Conservation (phyloP, 257 asterid genomes). For the Primulina eburnea region DNA sequence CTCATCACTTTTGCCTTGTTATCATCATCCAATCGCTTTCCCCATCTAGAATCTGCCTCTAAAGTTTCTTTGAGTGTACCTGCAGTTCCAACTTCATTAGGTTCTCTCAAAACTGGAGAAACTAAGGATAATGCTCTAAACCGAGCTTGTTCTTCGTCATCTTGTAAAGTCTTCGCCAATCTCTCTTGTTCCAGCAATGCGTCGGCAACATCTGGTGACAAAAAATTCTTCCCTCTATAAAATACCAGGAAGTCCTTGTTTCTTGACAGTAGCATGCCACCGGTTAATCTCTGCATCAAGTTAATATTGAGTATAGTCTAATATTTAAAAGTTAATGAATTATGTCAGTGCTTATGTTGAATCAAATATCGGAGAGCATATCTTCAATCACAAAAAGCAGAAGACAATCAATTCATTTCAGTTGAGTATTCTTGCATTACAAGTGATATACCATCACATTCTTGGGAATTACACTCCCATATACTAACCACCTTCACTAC, state of each 20-base stretch:
- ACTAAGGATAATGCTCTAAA: constrained; percentile 52
- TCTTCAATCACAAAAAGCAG: not conserved
- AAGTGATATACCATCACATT: not conserved
- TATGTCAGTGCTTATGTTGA: not conserved
- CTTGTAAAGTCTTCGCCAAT: constrained; percentile 71
- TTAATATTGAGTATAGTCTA: constrained; percentile 10
- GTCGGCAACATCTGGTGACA: constrained; percentile 82
- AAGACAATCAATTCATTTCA: constrained; percentile 4
- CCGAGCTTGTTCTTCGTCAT: constrained; percentile 92
- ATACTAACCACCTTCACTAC: constrained; percentile 5
- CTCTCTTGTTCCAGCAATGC: constrained; percentile 86
- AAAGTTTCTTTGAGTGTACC: constrained; percentile 90
- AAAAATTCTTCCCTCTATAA: constrained; percentile 86
- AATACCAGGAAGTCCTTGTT: constrained; percentile 93
- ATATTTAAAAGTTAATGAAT: not conserved
- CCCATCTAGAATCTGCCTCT: constrained; percentile 85
- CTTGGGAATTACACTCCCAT: constrained; percentile 7
- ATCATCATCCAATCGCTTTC: constrained; percentile 54
- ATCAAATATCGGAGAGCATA: not conserved
- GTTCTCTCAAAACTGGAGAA: constrained; percentile 30
- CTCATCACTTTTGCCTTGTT: constrained; percentile 66
- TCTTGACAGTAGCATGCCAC: constrained; percentile 77
- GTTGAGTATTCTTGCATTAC: not conserved
- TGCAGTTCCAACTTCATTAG: constrained; percentile 47
- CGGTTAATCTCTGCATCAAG: constrained; percentile 78